Conservation (phyloP, 805 yeast species). For the Huiozyma sinensis region DNA sequence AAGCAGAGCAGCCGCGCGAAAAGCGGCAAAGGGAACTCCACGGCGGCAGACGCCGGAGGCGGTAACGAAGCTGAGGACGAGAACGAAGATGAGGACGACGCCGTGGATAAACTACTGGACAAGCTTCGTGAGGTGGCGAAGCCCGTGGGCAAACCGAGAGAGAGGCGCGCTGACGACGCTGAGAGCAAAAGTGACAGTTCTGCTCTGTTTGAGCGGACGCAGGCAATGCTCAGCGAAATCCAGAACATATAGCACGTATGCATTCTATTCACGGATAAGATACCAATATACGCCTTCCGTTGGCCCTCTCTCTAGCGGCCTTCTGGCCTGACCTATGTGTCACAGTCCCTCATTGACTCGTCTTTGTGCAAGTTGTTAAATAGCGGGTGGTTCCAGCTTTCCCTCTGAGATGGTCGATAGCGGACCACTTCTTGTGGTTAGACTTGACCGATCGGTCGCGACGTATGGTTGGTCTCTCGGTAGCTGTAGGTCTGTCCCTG, state of each 20-base stretch:
- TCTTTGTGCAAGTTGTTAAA: no score
- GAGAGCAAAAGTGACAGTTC: neutral
- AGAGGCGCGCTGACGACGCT: neutral
- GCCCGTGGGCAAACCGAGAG: conserved; percentile 1
- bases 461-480: conserved; percentile 4
- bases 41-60: neutral
- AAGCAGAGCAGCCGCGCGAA: conserved; percentile 5
- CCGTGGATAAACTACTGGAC: conserved; percentile 18
- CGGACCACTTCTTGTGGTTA: no score
- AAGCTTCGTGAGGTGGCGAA: conserved; percentile 19
- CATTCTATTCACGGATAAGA: no score
- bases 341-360: no score
- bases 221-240: conserved; percentile 20
- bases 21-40: neutral
- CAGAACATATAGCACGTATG: conserved; percentile 15
- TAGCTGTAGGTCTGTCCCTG: conserved; percentile 43
- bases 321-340: no score
- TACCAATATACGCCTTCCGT: no score
- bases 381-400: no score
- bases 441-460: no score
- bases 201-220: conserved; percentile 18
- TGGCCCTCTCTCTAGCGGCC: no score
- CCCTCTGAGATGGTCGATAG: no score
- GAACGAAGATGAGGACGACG: conserved; percentile 6
- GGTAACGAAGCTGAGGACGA: conserved; percentile 1